phyloP scores from a whole-genome alignment of 1,284 basidiomycete species.

The Schizophyllum amplum region DNA sequence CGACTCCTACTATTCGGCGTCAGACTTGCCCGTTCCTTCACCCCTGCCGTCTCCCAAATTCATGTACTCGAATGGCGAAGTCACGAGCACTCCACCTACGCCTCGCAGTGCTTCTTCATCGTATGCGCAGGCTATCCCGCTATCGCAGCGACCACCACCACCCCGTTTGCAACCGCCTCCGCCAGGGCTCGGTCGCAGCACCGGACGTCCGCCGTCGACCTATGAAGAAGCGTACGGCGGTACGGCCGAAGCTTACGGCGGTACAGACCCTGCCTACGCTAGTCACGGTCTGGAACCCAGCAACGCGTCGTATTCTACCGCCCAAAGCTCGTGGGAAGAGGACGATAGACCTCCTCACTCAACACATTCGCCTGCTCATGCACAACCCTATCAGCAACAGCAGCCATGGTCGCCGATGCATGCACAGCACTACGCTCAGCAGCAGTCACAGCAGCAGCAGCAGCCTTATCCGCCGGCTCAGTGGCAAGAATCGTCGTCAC shows the following conservation, averaged over 20 bases:
- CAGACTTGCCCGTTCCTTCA: conserved; percentile 54
- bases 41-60: conserved; percentile 48
- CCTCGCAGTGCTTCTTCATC: conserved; percentile 18
- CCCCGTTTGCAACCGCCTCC: conserved; percentile 5
- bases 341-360: conserved; percentile 20
- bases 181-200: conserved; percentile 9
- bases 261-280: conserved; percentile 11
- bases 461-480: too few species aligned
- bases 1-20: conserved; percentile 64
- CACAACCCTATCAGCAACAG: background rate
- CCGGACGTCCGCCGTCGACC: conserved; percentile 8
- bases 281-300: conserved; percentile 23
- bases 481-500: conserved; percentile 2
- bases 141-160: conserved; percentile 9
- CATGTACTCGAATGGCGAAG: conserved; percentile 34
- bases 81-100: conserved; percentile 29
- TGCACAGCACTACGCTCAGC: conserved; percentile 9
- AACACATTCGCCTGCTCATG: background rate
- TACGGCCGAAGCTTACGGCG: too few species aligned
- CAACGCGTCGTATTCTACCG: conserved; percentile 33
- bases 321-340: conserved; percentile 30
- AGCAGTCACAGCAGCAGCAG: conserved; percentile 14
- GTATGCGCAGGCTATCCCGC: conserved; percentile 26
- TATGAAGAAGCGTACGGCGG: conserved; percentile 4
- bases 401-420: conserved; percentile 6